Evolutionary conservation across 1,284 basidiomycete species (phyloP).

Genomic region (Sporisorium graminicola): DNA sequence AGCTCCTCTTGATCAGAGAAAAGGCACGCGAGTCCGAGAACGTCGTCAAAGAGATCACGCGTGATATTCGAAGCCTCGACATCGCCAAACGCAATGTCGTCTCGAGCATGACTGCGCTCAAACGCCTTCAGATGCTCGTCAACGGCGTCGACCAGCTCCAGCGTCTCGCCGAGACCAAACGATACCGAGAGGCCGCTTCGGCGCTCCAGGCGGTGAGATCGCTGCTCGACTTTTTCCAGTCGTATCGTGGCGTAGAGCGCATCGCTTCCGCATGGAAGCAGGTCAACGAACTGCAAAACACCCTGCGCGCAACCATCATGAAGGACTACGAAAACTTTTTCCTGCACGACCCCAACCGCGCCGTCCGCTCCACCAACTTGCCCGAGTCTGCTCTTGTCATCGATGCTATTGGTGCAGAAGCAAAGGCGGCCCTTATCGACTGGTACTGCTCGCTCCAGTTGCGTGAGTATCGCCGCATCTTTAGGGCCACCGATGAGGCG

Average conservation of each 20-base stretch:
- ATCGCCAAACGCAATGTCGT: conserved; percentile 87
- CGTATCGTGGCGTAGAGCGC: conserved; percentile 56
- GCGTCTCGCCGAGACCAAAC: conserved; percentile 55
- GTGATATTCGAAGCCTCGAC: conserved; percentile 95
- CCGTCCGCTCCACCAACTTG: conserved; percentile 52
- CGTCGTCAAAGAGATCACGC: conserved; percentile 93
- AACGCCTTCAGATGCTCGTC: conserved; percentile 78
- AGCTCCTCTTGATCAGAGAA: conserved; percentile 93
- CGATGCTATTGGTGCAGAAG: conserved; percentile 65
- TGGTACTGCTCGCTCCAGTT: conserved; percentile 91
- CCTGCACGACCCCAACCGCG: conserved; percentile 49
- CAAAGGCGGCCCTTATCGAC: conserved; percentile 79
- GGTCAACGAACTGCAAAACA: conserved; percentile 55
- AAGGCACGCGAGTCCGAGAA: conserved; percentile 83
- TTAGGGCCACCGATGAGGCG: conserved; percentile 76
- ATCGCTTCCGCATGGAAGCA: conserved; percentile 58
- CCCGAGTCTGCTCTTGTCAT: conserved; percentile 65
- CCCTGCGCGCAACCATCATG: conserved; percentile 54
- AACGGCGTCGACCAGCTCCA: conserved; percentile 62
- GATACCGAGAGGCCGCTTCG: conserved; percentile 64
- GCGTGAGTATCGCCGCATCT: conserved; percentile 96
- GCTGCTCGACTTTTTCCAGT: conserved; percentile 63
- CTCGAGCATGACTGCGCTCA: conserved; percentile 88
- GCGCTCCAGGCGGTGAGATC: conserved; percentile 63
- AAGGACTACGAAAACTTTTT: conserved; percentile 64